These are phyloP conservation scores for Daedaleopsis sinensis DNA, from an alignment of 768 basidiomycete species.

Conservation along the genomic window DNA sequence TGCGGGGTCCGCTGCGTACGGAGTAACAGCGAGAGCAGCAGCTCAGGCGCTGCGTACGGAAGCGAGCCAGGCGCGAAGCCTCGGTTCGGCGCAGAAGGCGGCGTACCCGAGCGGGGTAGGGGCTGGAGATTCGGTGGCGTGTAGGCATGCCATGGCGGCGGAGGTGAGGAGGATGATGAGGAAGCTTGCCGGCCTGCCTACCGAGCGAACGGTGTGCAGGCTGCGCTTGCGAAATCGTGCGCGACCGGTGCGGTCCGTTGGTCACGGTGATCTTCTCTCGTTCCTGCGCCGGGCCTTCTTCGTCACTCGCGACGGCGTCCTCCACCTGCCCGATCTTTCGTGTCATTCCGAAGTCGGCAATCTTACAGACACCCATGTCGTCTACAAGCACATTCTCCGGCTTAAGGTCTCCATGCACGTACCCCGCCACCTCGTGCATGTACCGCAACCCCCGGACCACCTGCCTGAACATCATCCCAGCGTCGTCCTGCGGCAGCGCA, in stretches of 20 bases:
- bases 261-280: background rate
- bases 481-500: constrained; percentile 75
- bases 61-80: constrained; percentile 80
- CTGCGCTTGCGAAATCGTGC: constrained; percentile 18
- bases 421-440: constrained; percentile 73
- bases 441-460: constrained; percentile 82
- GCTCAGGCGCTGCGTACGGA: constrained; percentile 89
- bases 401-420: constrained; percentile 95
- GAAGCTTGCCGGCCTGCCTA: constrained; percentile 22
- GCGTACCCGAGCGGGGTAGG: constrained; percentile 34
- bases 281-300: constrained; percentile 13
- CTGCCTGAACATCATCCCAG: constrained; percentile 85
- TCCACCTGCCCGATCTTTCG: constrained; percentile 55
- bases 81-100: constrained; percentile 35
- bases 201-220: constrained; percentile 26
- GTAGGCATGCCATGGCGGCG: constrained; percentile 42
- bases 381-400: constrained; percentile 96
- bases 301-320: constrained; percentile 37
- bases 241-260: constrained; percentile 6
- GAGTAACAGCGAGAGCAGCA: constrained; percentile 62
- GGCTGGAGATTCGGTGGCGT: constrained; percentile 53
- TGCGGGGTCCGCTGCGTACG: constrained; percentile 57
- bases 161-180: constrained; percentile 38
- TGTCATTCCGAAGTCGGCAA: constrained; percentile 85
- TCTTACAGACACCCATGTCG: constrained; percentile 83